phyloP scores from a whole-genome alignment of 2,329 filamentous ascomycete species.

The Microcyclosporella mali region DNA sequence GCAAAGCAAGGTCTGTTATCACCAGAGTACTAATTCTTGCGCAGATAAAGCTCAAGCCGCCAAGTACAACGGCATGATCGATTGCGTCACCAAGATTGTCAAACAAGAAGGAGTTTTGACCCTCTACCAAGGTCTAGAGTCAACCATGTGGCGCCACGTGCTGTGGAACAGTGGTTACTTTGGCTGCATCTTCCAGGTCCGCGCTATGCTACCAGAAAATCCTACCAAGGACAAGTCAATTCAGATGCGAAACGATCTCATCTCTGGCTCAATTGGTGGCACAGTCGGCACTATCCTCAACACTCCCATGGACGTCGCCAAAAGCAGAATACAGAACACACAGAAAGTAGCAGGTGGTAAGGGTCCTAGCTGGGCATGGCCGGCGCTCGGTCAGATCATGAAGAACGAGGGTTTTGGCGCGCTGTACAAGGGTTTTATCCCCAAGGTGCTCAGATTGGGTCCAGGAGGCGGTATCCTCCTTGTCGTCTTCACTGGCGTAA shows the following conservation, averaged over 20 bases:
- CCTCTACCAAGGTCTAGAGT: slow-evolving; percentile 94
- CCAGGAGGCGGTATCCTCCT: slow-evolving; percentile 69
- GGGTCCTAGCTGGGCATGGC: slow-evolving; percentile 99
- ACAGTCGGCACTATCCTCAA: slow-evolving; percentile 88
- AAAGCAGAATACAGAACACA: slow-evolving; percentile 95
- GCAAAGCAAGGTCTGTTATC: neutral
- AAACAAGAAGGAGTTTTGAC: slow-evolving; percentile 76
- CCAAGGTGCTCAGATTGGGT: slow-evolving; percentile 78
- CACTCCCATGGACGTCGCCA: slow-evolving; percentile 95
- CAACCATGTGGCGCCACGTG: slow-evolving; percentile 91
- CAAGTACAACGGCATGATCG: slow-evolving; percentile 77
- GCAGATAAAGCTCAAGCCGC: slow-evolving; percentile 80
- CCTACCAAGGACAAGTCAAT: slow-evolving; percentile 67
- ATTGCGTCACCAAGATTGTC: slow-evolving; percentile 76
- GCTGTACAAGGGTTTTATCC: slow-evolving; percentile 95
- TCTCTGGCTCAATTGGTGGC: slow-evolving; percentile 81
- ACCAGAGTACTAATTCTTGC: slow-evolving; percentile 4
- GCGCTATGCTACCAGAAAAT: slow-evolving; percentile 67
- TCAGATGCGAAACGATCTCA: slow-evolving; percentile 79
- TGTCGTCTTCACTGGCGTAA: slow-evolving; percentile 43
- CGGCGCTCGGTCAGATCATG: slow-evolving; percentile 75
- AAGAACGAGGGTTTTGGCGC: slow-evolving; percentile 89
- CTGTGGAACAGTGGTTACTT: slow-evolving; percentile 96
- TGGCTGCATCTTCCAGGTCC: slow-evolving; percentile 96
- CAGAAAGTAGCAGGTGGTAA: slow-evolving; percentile 74